Percentiles rank a stretch among this genome's conserved stretches.
These are phyloP conservation scores for Aspergillus niger DNA, from an alignment of 2,329 filamentous ascomycete genomes.

Conservation along the genomic window DNA sequence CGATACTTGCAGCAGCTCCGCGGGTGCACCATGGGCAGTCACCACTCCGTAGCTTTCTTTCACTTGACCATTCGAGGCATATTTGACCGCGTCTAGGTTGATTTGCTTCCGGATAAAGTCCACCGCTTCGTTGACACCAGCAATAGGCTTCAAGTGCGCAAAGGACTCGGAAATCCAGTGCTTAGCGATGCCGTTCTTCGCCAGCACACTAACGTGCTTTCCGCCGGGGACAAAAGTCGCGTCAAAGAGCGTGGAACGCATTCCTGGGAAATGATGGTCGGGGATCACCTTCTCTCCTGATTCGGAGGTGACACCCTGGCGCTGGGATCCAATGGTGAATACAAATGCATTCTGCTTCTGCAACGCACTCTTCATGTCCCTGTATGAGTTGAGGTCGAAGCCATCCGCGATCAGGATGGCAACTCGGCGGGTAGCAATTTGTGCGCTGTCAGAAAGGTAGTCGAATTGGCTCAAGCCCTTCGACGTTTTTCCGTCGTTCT, in stretches of 20 bases:
- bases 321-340: slow-evolving; percentile 70
- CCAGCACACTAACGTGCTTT: slow-evolving; percentile 60
- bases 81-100: slow-evolving; percentile 28
- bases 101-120: slow-evolving; percentile 34
- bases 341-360: slow-evolving; percentile 65
- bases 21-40: slow-evolving; percentile 29
- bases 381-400: slow-evolving; percentile 68
- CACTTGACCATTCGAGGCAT: slow-evolving; percentile 23
- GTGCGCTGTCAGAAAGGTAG: slow-evolving; percentile 63
- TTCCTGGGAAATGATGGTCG: slow-evolving; percentile 77
- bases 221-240: slow-evolving; percentile 77
- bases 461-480: slow-evolving; percentile 66
- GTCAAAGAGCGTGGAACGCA: slow-evolving; percentile 77
- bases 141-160: slow-evolving; percentile 77
- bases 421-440: slow-evolving; percentile 70
- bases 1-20: slow-evolving; percentile 37
- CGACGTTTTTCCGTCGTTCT: slow-evolving; percentile 70
- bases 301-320: slow-evolving; percentile 65
- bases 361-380: slow-evolving; percentile 65
- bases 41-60: slow-evolving; percentile 40
- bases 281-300: slow-evolving; percentile 63
- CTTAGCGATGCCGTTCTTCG: slow-evolving; percentile 70
- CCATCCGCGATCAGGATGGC: slow-evolving; percentile 78
- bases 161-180: slow-evolving; percentile 81
- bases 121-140: slow-evolving; percentile 60